Conservation (phyloP, 192 early-diverging fungal species). For the Umbelopsis ramanniana region DNA sequence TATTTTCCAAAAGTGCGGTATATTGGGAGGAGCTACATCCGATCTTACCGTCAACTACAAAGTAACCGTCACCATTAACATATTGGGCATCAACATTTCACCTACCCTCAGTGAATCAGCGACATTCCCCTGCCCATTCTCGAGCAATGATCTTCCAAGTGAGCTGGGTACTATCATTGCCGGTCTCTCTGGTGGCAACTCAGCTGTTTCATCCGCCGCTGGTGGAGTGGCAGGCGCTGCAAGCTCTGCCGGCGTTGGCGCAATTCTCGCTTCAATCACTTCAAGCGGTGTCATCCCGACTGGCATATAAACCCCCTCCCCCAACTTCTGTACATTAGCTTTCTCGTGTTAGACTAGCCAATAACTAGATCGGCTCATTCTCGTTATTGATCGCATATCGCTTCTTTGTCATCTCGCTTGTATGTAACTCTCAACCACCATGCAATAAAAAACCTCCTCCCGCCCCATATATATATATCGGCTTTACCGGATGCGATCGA, state of each 20-base stretch:
- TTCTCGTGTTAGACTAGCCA: background rate
- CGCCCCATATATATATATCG: no score
- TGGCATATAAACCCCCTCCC: background rate
- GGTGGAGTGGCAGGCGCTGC: background rate
- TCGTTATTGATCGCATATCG: no score
- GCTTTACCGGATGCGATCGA: no score
- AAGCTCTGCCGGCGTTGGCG: background rate
- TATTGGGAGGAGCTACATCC: slow-evolving; percentile 18
- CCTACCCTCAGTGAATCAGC: slow-evolving; percentile 25
- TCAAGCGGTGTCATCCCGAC: background rate
- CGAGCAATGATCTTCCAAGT: slow-evolving; percentile 1
- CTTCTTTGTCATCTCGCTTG: no score
- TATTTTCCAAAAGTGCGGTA: slow-evolving; percentile 48
- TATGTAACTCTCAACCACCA: no score
- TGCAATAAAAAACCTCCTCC: no score
- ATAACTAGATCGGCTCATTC: no score
- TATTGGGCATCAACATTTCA: slow-evolving; percentile 35
- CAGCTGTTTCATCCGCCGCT: background rate
- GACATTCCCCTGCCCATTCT: slow-evolving; percentile 30
- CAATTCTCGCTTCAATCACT: no score
- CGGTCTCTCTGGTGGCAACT: background rate
- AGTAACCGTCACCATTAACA: slow-evolving; percentile 23
- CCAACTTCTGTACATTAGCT: slow-evolving; percentile 1
- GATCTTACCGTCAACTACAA: slow-evolving; percentile 32
- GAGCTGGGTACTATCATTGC: background rate